These are phyloP conservation scores for Teunomyces pallodes DNA, from an alignment of 805 yeast species.

Conservation along the genomic window DNA sequence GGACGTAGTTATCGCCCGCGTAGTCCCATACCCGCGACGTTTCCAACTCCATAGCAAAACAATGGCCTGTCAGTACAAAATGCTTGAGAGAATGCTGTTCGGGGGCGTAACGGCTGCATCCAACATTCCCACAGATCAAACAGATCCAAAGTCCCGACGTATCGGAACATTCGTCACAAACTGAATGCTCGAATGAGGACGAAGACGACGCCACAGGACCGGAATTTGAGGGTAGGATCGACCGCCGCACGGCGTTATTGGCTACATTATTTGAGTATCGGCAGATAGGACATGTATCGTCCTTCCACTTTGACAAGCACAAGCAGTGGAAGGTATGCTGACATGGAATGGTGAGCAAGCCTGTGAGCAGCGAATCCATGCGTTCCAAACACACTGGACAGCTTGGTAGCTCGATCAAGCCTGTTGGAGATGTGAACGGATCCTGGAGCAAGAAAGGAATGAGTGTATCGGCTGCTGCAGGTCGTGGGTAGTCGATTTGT, in stretches of 20 bases:
- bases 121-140: constrained; percentile 85
- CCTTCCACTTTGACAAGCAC: constrained; percentile 85
- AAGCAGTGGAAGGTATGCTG: constrained; percentile 92
- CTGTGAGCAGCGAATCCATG: constrained; percentile 78
- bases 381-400: constrained; percentile 92
- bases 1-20: constrained; percentile 88
- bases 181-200: constrained; percentile 10
- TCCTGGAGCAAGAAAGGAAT: constrained; percentile 72
- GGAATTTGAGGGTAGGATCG: constrained; percentile 12
- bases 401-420: constrained; percentile 69
- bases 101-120: constrained; percentile 82
- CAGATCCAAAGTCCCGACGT: constrained; percentile 80
- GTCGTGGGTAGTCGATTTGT: constrained; percentile 27
- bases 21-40: constrained; percentile 94
- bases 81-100: constrained; percentile 84
- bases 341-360: constrained; percentile 83
- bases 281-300: constrained; percentile 89
- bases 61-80: constrained; percentile 72
- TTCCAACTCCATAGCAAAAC: constrained; percentile 84
- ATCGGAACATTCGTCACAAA: constrained; percentile 59
- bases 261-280: constrained; percentile 59
- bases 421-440: constrained; percentile 54
- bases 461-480: constrained; percentile 17
- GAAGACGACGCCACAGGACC: background rate
- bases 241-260: constrained; percentile 30